These are phyloP conservation scores for Sporodiniella umbellata DNA, from an alignment of 371 early-diverging fungal species.

Conservation along the genomic window DNA sequence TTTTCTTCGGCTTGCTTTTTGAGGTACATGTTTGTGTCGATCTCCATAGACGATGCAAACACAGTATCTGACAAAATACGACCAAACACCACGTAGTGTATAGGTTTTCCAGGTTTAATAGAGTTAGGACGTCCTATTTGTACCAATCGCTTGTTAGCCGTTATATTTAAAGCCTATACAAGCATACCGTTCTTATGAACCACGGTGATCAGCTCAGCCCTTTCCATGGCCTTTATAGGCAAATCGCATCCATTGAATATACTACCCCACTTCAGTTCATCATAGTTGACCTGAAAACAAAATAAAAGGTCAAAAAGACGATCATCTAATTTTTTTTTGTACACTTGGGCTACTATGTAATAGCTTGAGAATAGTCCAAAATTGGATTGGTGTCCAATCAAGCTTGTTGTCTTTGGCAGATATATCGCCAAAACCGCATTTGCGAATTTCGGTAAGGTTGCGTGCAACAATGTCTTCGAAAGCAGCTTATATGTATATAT, in stretches of 20 bases:
- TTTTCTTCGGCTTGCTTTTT: conserved; percentile 65
- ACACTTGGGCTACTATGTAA: conserved; percentile 55
- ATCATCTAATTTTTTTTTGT: conserved; percentile 5
- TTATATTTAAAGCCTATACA: no score
- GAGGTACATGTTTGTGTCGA: conserved; percentile 66
- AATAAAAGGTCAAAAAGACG: no score
- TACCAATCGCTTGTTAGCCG: neutral
- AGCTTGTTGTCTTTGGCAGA: conserved; percentile 25
- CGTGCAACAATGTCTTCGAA: conserved; percentile 77
- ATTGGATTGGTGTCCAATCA: conserved; percentile 74
- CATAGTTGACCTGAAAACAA: conserved; percentile 60
- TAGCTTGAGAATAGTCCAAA: conserved; percentile 71
- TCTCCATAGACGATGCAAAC: conserved; percentile 78
- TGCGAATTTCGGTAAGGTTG: conserved; percentile 81
- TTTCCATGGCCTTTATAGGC: conserved; percentile 80
- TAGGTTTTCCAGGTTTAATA: conserved; percentile 80
- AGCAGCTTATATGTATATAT: conserved; percentile 54
- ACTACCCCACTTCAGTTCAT: conserved; percentile 72
- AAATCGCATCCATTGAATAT: conserved; percentile 78
- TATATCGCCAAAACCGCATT: neutral
- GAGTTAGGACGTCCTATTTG: conserved; percentile 69
- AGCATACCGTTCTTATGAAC: conserved; percentile 72
- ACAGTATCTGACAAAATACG: conserved; percentile 65
- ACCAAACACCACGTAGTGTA: conserved; percentile 75
- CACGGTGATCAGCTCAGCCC: conserved; percentile 80